Conservation (phyloP, 805 yeast species). For the Yamadazyma ubonensis region DNA sequence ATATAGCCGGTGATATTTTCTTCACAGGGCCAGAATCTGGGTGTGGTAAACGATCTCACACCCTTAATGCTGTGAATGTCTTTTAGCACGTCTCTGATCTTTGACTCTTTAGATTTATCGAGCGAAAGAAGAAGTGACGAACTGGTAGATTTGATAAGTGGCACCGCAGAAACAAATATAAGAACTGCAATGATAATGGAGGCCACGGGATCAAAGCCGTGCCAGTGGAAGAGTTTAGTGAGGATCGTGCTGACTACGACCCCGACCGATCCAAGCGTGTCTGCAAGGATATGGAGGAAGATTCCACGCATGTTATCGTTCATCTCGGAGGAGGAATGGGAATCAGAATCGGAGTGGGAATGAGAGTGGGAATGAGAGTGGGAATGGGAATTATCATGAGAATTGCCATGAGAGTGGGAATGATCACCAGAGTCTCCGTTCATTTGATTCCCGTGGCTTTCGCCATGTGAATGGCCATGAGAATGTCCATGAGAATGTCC, state of each 20-base stretch:
- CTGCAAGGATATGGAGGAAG: slow-evolving; percentile 90
- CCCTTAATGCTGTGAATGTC: slow-evolving; percentile 74
- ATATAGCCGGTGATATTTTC: slow-evolving; percentile 56
- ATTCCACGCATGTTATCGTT: slow-evolving; percentile 88
- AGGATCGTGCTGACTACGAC: slow-evolving; percentile 88
- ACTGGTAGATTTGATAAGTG: slow-evolving; percentile 80
- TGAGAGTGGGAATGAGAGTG: slow-evolving; percentile 5
- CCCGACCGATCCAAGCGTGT: slow-evolving; percentile 94
- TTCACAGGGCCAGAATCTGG: slow-evolving; percentile 80
- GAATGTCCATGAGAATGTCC: slow-evolving; percentile 47
- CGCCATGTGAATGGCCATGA: slow-evolving; percentile 37
- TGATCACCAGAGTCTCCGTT: neutral
- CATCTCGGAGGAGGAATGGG: slow-evolving; percentile 18
- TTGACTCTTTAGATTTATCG: slow-evolving; percentile 56
- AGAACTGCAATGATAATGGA: slow-evolving; percentile 82
- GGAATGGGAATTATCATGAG: slow-evolving; percentile 13
- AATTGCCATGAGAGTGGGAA: neutral
- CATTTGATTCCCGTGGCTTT: slow-evolving; percentile 14
- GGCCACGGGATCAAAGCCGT: slow-evolving; percentile 89
- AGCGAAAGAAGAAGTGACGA: slow-evolving; percentile 66
- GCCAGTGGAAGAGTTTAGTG: slow-evolving; percentile 63
- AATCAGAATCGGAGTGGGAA: slow-evolving; percentile 5
- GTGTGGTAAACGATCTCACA: slow-evolving; percentile 79
- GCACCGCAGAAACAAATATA: slow-evolving; percentile 79
- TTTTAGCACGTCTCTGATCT: slow-evolving; percentile 61